Conservation (phyloP, 1,284 basidiomycete species). For the Moesziomyces parantarcticus region DNA sequence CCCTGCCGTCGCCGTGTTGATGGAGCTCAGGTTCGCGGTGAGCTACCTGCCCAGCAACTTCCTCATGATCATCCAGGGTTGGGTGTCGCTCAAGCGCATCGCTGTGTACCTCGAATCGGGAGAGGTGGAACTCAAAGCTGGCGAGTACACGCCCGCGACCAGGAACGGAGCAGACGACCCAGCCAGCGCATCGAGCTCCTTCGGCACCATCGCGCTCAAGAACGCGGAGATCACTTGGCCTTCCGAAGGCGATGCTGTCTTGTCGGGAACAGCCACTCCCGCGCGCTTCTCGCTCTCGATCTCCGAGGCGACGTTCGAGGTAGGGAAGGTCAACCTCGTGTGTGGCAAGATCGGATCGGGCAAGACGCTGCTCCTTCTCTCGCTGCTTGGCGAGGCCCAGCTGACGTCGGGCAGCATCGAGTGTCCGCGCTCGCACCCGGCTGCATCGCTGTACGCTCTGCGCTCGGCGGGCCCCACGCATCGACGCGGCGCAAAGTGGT, state of each 20-base stretch:
- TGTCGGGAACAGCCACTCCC: background rate
- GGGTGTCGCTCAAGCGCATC: constrained; percentile 82
- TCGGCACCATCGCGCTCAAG: constrained; percentile 10
- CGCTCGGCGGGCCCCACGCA: constrained; percentile 2
- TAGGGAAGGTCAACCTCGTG: constrained; percentile 32
- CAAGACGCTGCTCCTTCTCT: constrained; percentile 61
- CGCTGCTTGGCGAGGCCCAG: constrained; percentile 60
- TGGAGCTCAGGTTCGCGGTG: constrained; percentile 37
- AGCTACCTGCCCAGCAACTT: constrained; percentile 40
- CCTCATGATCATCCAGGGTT: constrained; percentile 71
- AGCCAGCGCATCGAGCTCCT: background rate
- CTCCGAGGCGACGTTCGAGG: constrained; percentile 16
- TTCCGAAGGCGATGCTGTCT: constrained; percentile 2
- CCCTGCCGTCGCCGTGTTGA: constrained; percentile 40
- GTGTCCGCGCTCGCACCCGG: constrained; percentile 48
- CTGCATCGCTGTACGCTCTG: constrained; percentile 13
- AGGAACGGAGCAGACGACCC: constrained; percentile 6
- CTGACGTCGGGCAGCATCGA: constrained; percentile 37
- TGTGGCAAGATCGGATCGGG: constrained; percentile 65
- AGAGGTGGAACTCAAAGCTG: constrained; percentile 78
- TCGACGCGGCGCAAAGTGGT: constrained; percentile 11
- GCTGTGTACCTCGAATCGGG: constrained; percentile 75
- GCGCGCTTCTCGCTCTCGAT: constrained; percentile 25
- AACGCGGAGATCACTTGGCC: constrained; percentile 33
- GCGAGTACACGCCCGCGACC: constrained; percentile 11